Base-by-base conservation (phyloP, 331 rosid genomes). In the Acacia pycnantha region DNA sequence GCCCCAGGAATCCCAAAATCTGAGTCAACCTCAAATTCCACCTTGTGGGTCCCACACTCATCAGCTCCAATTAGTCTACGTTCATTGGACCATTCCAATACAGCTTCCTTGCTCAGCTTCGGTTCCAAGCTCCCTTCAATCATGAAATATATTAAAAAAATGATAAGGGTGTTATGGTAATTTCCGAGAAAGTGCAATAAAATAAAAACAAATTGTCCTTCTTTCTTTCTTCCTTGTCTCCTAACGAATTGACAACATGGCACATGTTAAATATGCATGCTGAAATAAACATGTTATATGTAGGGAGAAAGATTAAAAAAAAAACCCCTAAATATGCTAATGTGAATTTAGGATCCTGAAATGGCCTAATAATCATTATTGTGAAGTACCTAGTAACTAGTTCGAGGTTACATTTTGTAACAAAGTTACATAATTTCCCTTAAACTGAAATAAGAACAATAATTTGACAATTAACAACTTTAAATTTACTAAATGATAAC, bases 1-100 rank as follows among this genome's bases (percentile, higher is more conserved):
- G 97, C 98, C 31, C 94, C 97, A 11, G 97, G 97, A 26, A 26
- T 74, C 5, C 97, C 98, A 80, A 93, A 94, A 59, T 83, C 89
- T 4, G 93, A 86, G 80, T 89, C 91, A 65, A 94, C 91, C n/a
- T 37, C 51, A 82, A 94, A 94, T 47, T 93, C 91, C 8, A 93
- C 92, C 71, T 54, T 85, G 83, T 90, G 86, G 70, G 66, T 86
- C 1, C 84, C 92, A 26, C 43, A 2, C 22, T 33, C 71, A 31
- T n/a, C 37, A 33, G 37, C 44, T 16, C 13, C 90, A 12, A 4
- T 33, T 33, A 82, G 7, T 56, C 26, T 80, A 2, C 82, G 68
- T 13, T 91, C 87, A 89, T 90, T 82, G 5, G 93, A 81, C 87
- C 94, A 90, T 43, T 90, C 90, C 43, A 93, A 41, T 50, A 79